Evolutionary conservation across 176 grass and related monocot species (phyloP).

Genomic region (Aegilops speltoides): DNA sequence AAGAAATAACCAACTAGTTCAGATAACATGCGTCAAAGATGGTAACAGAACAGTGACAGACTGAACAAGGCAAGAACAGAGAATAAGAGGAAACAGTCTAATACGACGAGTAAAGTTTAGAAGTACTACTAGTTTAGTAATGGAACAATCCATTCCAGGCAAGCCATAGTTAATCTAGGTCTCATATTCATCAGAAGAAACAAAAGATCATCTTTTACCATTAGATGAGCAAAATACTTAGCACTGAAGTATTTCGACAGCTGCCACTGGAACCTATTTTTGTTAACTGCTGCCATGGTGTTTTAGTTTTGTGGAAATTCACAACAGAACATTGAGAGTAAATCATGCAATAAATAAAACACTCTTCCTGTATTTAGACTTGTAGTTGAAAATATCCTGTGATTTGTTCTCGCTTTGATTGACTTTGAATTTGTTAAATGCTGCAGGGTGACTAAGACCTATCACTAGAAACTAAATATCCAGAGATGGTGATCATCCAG

Average conservation of each 20-base stretch:
- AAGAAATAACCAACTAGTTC: constrained; percentile 2
- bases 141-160: neutral
- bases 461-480: neutral
- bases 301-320: neutral
- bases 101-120: neutral
- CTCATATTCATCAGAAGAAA: neutral
- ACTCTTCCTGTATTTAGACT: neutral
- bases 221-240: neutral
- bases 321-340: neutral
- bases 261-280: neutral
- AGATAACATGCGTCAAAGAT: neutral
- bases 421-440: neutral
- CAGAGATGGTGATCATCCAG: neutral
- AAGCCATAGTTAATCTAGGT: neutral
- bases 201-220: neutral
- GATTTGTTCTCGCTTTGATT: neutral
- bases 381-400: neutral
- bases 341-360: neutral
- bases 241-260: neutral
- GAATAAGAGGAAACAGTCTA: neutral
- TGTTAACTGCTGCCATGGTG: no score
- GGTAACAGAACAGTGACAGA: neutral
- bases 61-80: neutral
- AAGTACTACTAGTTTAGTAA: neutral
- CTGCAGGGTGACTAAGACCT: neutral